Conservation (phyloP, 2,329 filamentous ascomycete species). For the Ophiognomonia clavigignenti-juglandacearum region DNA sequence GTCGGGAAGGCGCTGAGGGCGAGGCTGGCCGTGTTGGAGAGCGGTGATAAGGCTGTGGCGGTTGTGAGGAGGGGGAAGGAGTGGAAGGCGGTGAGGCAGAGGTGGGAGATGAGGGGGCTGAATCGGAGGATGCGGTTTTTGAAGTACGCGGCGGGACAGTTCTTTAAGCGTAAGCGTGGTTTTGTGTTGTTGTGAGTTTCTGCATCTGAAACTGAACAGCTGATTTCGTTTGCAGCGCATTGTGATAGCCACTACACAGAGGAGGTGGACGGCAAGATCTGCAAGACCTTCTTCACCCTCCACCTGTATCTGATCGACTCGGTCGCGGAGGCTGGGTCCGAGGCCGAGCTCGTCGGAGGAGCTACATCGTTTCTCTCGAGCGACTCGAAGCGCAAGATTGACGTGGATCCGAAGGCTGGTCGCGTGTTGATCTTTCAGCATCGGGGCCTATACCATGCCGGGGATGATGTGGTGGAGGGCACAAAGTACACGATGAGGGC, state of each 20-base stretch:
- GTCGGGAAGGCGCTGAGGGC: no score
- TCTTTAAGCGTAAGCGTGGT: conserved; percentile 52
- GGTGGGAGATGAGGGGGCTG: conserved; percentile 44
- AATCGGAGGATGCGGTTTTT: conserved; percentile 75
- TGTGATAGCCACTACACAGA: conserved; percentile 62
- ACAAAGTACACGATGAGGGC: conserved; percentile 43
- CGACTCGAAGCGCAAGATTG: conserved; percentile 37
- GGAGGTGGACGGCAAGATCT: conserved; percentile 37
- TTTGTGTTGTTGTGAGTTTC: not conserved
- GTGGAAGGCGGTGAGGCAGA: conserved; percentile 16
- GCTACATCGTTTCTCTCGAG: conserved; percentile 49
- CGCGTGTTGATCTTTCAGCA: conserved; percentile 60
- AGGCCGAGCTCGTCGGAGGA: conserved; percentile 41
- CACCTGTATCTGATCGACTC: conserved; percentile 53
- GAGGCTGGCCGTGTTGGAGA: conserved; percentile 34
- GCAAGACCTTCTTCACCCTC: conserved; percentile 47
- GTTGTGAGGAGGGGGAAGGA: conserved; percentile 18
- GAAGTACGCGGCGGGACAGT: conserved; percentile 66
- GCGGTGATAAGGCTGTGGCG: conserved; percentile 25
- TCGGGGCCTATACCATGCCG: conserved; percentile 43
- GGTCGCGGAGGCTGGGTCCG: conserved; percentile 31
- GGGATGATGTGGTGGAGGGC: conserved; percentile 45
- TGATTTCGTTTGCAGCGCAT: conserved; percentile 44
- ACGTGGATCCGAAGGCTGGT: conserved; percentile 52
- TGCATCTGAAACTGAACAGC: not conserved